phyloP scores from a whole-genome alignment of 2,329 filamentous ascomycete species.

The Fusarium zealandicum region DNA sequence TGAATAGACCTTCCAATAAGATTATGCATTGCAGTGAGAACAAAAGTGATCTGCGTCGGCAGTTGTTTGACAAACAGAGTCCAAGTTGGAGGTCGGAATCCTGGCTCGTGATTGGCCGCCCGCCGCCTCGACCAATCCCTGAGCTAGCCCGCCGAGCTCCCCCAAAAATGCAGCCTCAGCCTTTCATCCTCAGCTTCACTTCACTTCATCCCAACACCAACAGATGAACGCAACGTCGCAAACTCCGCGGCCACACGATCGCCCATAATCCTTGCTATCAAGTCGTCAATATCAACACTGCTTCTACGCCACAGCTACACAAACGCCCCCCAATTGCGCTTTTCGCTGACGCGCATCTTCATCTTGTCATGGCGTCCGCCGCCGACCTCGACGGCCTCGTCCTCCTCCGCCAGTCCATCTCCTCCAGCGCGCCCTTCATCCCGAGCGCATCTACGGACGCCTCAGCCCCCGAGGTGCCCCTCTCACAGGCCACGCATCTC shows the following conservation, averaged over 20 bases:
- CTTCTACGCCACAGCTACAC: background rate
- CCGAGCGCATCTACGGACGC: conserved; percentile 76
- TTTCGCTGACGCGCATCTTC: conserved; percentile 10
- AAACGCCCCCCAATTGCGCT: background rate
- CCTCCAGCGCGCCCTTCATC: conserved; percentile 71
- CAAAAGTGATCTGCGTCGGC: background rate
- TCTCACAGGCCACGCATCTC: conserved; percentile 80
- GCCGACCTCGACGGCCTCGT: conserved; percentile 78
- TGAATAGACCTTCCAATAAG: too few species aligned
- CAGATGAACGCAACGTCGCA: conserved; percentile 8
- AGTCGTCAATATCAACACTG: background rate
- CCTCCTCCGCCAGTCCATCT: conserved; percentile 84
- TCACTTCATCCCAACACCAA: conserved; percentile 5
- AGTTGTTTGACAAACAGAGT: background rate
- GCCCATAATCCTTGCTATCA: background rate
- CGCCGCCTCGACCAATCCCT: conserved; percentile 9
- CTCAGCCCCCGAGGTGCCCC: conserved; percentile 65
- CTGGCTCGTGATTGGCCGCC: conserved; percentile 31
- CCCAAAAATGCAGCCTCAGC: conserved; percentile 38
- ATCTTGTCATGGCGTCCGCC: conserved; percentile 59
- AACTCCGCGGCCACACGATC: background rate
- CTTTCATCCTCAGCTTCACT: conserved; percentile 34
- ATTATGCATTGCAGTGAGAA: too few species aligned
- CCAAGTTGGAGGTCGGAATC: background rate
- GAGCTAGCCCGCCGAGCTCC: conserved; percentile 25